Conservation (phyloP, 2,329 filamentous ascomycete genomes). For the Colletotrichum sp. region DNA sequence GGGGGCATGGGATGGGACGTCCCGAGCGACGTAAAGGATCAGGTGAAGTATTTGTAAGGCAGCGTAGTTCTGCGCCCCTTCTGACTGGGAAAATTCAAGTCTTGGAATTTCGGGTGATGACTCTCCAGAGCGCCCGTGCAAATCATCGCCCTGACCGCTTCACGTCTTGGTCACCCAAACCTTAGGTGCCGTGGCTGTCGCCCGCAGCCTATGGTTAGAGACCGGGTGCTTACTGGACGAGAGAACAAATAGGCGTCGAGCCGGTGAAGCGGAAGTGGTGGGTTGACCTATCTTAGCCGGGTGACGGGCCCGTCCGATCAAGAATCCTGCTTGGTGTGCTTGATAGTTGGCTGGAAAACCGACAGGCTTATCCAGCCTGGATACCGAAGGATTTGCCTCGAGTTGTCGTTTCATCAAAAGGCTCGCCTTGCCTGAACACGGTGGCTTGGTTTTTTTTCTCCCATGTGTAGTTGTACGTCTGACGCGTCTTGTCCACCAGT, state of each 20-base stretch:
- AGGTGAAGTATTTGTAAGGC: not conserved
- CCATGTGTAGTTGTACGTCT: not conserved
- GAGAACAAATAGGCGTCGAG: slow-evolving; percentile 12
- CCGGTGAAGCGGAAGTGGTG: not conserved
- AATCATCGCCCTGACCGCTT: slow-evolving; percentile 20
- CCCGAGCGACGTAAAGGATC: not conserved
- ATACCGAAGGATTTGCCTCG: not conserved
- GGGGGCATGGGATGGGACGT: not conserved
- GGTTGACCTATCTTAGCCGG: not conserved
- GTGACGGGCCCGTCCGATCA: not conserved
- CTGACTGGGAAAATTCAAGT: not conserved
- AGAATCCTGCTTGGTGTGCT: not conserved
- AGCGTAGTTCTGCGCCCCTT: not conserved
- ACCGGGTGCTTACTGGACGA: not conserved
- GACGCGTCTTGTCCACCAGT: not conserved
- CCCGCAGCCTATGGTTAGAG: not conserved
- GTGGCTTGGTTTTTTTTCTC: not conserved
- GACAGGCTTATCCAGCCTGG: not conserved
- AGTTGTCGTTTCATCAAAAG: not conserved
- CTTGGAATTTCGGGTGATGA: not conserved
- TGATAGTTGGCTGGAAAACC: not conserved
- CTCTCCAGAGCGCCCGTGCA: slow-evolving; percentile 3
- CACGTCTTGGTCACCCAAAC: slow-evolving; percentile 14
- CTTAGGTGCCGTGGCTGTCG: slow-evolving; percentile 7
- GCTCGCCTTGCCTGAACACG: not conserved